Conservation (phyloP, 2,329 filamentous ascomycete species). For the Fusarium siculi region DNA sequence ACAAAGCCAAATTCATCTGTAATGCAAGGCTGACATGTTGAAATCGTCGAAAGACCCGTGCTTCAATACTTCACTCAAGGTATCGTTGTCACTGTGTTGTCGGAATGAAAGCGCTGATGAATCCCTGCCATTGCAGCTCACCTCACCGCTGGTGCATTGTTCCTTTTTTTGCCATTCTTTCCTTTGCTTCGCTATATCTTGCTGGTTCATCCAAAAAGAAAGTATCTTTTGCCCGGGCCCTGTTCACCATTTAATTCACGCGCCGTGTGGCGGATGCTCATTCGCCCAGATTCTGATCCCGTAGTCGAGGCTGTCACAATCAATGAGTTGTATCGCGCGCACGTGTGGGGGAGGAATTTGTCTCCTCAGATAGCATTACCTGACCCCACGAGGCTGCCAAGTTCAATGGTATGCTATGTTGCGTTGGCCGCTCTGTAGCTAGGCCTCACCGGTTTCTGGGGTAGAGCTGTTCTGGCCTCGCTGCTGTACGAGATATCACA, state of each 20-base stretch:
- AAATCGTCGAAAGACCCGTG: neutral
- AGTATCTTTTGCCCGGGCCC: neutral
- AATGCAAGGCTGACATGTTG: slow-evolving; percentile 1
- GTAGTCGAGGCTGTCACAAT: slow-evolving; percentile 22
- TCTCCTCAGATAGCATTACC: slow-evolving; percentile 17
- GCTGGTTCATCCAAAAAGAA: slow-evolving; percentile 1
- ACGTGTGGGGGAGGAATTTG: slow-evolving; percentile 14
- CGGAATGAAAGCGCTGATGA: neutral
- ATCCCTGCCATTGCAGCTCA: slow-evolving; percentile 24
- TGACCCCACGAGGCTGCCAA: slow-evolving; percentile 23
- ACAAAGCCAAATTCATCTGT: neutral
- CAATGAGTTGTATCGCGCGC: slow-evolving; percentile 3
- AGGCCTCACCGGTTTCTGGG: slow-evolving; percentile 32
- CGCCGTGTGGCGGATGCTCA: slow-evolving; percentile 42
- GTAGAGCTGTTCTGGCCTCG: slow-evolving; percentile 15
- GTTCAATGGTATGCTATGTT: neutral
- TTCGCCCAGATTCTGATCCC: slow-evolving; percentile 29
- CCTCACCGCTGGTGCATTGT: slow-evolving; percentile 29
- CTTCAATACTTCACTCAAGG: neutral
- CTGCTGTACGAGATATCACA: slow-evolving; percentile 18
- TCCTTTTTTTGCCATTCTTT: slow-evolving; percentile 14
- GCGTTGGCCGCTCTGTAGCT: neutral
- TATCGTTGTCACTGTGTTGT: neutral
- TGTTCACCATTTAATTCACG: slow-evolving; percentile 11
- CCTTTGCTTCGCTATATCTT: neutral